phyloP scores from a whole-genome alignment of 352 stramenopile genomes.

The Globisporangium acanthophoron region DNA sequence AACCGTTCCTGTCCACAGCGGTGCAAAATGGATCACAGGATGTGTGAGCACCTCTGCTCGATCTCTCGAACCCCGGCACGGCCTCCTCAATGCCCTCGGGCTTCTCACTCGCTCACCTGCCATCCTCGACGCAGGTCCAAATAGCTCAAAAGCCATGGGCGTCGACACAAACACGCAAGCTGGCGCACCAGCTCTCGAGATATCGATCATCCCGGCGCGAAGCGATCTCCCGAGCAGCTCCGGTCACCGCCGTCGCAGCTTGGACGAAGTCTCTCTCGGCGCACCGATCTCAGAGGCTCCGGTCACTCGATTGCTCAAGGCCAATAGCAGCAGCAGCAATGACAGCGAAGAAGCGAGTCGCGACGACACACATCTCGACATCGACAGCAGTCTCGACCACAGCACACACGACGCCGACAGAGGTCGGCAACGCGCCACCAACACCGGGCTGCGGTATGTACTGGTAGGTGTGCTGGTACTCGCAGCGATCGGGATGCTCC shows the following conservation, averaged over 20 bases:
- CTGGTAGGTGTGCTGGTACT: conserved; percentile 2
- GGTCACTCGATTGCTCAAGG: neutral
- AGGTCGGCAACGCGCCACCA: neutral
- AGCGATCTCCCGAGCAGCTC: neutral
- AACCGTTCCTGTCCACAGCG: too few relatives aligned
- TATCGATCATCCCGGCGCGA: too few relatives aligned
- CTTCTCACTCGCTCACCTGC: neutral
- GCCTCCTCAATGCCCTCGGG: neutral
- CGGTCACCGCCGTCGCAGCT: neutral
- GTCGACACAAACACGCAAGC: neutral
- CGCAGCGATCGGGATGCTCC: conserved; percentile 2
- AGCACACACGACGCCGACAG: neutral
- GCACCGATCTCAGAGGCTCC: neutral
- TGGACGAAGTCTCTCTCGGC: neutral
- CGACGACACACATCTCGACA: neutral
- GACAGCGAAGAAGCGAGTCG: neutral
- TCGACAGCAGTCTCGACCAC: neutral
- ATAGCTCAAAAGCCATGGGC: neutral
- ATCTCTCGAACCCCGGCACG: neutral
- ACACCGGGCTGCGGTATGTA: conserved; percentile 1
- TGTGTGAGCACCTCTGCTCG: neutral
- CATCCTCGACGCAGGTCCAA: neutral
- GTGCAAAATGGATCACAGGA: neutral
- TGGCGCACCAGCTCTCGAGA: too few relatives aligned
- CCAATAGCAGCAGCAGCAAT: neutral